These are phyloP conservation scores for Hypoxylon sp. DNA, from an alignment of 2,329 filamentous ascomycete species.

Conservation along the genomic window DNA sequence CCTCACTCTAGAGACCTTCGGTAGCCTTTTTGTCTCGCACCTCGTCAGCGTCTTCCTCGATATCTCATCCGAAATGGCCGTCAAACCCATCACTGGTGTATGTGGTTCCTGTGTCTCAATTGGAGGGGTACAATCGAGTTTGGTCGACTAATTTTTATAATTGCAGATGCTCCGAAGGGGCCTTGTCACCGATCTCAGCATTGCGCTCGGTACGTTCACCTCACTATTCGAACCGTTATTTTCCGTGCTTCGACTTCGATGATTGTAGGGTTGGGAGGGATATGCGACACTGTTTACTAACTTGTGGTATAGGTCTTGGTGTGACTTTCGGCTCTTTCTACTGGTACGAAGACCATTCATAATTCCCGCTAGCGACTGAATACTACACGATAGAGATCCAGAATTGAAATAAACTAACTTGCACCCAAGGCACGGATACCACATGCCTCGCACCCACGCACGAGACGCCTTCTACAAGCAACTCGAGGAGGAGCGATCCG, in stretches of 20 bases:
- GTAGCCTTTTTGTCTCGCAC: no score
- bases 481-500: conserved; percentile 65
- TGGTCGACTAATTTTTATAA: conserved; percentile 46
- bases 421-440: conserved; percentile 65
- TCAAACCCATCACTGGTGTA: conserved; percentile 69
- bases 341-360: conserved; percentile 57
- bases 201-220: conserved; percentile 62
- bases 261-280: neutral
- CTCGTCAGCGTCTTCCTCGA: conserved; percentile 10
- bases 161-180: conserved; percentile 67
- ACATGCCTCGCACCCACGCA: conserved; percentile 66
- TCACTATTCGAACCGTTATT: neutral
- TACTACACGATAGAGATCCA: neutral
- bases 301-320: conserved; percentile 56
- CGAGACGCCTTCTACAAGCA: conserved; percentile 68
- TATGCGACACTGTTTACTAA: conserved; percentile 41
- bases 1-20: no score
- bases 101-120: conserved; percentile 52
- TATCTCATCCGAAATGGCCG: conserved; percentile 56
- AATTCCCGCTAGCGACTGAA: neutral
- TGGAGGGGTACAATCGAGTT: conserved; percentile 26
- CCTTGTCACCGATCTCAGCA: conserved; percentile 64
- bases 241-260: neutral
- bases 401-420: conserved; percentile 25
- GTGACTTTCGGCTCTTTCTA: conserved; percentile 63